These are phyloP conservation scores for Suillus luteus DNA, from an alignment of 768 basidiomycete species.

Conservation along the genomic window DNA sequence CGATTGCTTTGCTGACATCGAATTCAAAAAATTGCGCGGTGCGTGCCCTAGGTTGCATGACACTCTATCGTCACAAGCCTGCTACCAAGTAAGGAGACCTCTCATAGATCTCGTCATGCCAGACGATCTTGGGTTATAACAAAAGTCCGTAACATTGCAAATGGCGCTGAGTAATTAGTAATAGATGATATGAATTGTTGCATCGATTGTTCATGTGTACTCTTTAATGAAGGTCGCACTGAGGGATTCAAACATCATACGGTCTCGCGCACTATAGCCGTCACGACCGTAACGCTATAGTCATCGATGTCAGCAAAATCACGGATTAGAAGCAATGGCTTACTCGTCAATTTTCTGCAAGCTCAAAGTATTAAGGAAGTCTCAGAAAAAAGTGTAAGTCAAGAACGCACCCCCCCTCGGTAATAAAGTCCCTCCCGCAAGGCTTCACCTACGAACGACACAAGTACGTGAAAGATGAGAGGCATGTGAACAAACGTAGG, in stretches of 20 bases:
- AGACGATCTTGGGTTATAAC: background rate
- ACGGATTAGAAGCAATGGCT: slow-evolving; percentile 30
- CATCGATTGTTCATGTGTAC: slow-evolving; percentile 1
- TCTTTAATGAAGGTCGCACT: slow-evolving; percentile 8
- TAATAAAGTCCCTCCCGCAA: slow-evolving; percentile 64
- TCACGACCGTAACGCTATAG: slow-evolving; percentile 67
- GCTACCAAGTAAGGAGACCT: background rate
- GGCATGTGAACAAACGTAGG: slow-evolving; percentile 1
- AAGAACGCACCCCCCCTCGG: slow-evolving; percentile 67
- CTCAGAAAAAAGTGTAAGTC: slow-evolving; percentile 8
- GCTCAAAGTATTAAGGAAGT: slow-evolving; percentile 12
- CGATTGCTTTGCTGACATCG: background rate
- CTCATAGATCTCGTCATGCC: background rate
- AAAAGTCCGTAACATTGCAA: background rate
- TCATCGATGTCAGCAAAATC: slow-evolving; percentile 18
- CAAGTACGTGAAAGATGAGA: slow-evolving; percentile 13
- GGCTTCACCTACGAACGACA: slow-evolving; percentile 51
- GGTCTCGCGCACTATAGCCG: slow-evolving; percentile 68
- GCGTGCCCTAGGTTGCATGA: background rate
- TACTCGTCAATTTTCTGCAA: slow-evolving; percentile 80
- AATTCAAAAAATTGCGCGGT: background rate
- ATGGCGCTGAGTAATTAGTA: slow-evolving; percentile 2
- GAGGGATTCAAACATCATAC: slow-evolving; percentile 15
- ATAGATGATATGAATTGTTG: slow-evolving; percentile 2
- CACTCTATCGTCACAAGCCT: background rate